phyloP scores from a whole-genome alignment of 345 rosid genomes.

The Rhodamnia argentea region DNA sequence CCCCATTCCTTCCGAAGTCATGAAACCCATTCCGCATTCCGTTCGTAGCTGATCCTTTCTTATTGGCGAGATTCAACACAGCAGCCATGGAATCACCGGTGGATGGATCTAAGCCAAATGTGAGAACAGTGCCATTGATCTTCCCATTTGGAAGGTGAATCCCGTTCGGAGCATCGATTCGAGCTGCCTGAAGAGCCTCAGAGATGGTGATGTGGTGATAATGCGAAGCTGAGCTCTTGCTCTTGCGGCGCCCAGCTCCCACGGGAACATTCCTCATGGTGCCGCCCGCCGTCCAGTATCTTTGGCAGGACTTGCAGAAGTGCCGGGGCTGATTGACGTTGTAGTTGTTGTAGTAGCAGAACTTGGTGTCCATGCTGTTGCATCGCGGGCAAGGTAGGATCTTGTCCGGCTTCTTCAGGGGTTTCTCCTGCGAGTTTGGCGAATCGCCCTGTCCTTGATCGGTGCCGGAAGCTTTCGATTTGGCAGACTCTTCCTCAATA shows the following conservation, averaged over 20 bases:
- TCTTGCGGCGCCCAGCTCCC: conserved; percentile 92
- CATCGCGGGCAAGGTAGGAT: conserved; percentile 85
- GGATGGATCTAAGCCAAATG: conserved; percentile 42
- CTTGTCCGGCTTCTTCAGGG: conserved; percentile 80
- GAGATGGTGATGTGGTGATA: conserved; percentile 62
- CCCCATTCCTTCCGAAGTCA: conserved; percentile 4
- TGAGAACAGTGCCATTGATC: conserved; percentile 51
- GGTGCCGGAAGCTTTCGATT: conserved; percentile 23
- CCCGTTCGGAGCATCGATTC: conserved; percentile 37
- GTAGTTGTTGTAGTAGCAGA: conserved; percentile 91
- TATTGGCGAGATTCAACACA: conserved; percentile 31
- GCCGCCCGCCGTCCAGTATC: conserved; percentile 95
- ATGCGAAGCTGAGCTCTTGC: conserved; percentile 71
- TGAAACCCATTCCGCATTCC: conserved; percentile 27
- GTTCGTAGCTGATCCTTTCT: conserved; percentile 21
- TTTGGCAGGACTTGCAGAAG: conserved; percentile 90
- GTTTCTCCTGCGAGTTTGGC: conserved; percentile 7
- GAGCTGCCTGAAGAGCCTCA: conserved; percentile 70
- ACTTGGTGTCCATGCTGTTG: conserved; percentile 87
- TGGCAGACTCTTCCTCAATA: conserved; percentile 32
- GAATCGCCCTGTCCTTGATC: conserved; percentile 26
- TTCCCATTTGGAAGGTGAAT: conserved; percentile 23
- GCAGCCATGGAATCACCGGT: conserved; percentile 28
- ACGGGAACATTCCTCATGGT: conserved; percentile 89
- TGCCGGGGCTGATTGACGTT: conserved; percentile 87